Conservation (phyloP, 1,284 basidiomycete genomes). For the Rhodotorula sp. region DNA sequence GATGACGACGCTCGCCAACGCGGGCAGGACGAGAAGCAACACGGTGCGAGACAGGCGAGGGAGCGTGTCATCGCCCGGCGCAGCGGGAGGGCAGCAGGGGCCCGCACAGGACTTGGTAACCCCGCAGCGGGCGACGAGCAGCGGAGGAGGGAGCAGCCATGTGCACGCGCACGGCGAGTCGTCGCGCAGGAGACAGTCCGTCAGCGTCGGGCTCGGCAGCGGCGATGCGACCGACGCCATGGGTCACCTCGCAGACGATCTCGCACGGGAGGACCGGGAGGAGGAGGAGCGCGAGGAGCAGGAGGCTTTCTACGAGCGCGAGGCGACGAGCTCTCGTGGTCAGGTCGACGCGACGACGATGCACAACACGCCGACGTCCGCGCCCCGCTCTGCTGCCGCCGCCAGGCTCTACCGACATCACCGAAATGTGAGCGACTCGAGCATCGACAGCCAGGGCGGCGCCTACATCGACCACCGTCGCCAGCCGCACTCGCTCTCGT, state of each 20-base stretch:
- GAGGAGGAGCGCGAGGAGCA: conserved; percentile 22
- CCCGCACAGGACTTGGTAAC: background rate
- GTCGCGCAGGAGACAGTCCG: conserved; percentile 26
- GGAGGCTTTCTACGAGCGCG: conserved; percentile 15
- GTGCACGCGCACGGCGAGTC: conserved; percentile 2
- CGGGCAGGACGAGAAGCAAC: conserved; percentile 18
- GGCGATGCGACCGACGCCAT: conserved; percentile 25
- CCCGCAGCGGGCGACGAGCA: conserved; percentile 1
- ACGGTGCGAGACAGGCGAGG: conserved; percentile 20
- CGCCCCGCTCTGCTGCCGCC: conserved; percentile 30
- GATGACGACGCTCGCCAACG: conserved; percentile 17
- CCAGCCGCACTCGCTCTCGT: conserved; percentile 39
- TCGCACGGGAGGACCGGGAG: conserved; percentile 35
- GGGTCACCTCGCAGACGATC: conserved; percentile 41
- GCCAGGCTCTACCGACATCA: conserved; percentile 42
- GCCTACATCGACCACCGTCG: conserved; percentile 45
- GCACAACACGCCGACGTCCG: conserved; percentile 12
- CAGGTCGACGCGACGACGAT: background rate
- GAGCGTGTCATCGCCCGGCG: background rate
- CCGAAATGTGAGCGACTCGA: conserved; percentile 44
- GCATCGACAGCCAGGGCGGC: conserved; percentile 44
- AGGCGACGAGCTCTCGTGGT: background rate
- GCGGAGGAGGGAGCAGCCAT: background rate
- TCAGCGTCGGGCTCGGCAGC: conserved; percentile 10
- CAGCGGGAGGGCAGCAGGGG: too few relatives aligned